These are phyloP conservation scores for Pseudogymnoascus sp. DNA, from an alignment of 2,329 filamentous ascomycete genomes.

Conservation along the genomic window DNA sequence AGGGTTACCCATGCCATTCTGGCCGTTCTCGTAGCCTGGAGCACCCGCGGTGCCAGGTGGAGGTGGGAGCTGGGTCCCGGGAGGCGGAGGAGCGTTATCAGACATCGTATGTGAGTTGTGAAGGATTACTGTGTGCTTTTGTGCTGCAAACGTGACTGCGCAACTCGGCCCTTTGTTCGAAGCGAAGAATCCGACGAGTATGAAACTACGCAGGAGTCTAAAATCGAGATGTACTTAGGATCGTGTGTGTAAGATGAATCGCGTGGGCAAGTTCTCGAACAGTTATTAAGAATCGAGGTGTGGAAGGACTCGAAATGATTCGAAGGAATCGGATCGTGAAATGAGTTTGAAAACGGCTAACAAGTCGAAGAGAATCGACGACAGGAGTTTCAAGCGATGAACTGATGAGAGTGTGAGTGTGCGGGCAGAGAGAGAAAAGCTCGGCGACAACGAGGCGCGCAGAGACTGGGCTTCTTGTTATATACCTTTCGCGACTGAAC, in stretches of 20 bases:
- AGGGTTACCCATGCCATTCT: conserved; percentile 63
- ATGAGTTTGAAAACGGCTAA: neutral
- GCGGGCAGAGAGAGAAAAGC: neutral
- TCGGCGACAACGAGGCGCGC: neutral
- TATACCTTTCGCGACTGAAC: conserved; percentile 6
- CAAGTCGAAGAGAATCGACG: conserved; percentile 1
- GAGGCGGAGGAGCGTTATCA: conserved; percentile 60
- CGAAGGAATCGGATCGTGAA: conserved; percentile 6
- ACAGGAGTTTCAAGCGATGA: neutral
- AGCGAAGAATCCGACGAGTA: conserved; percentile 6
- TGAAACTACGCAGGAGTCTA: conserved; percentile 7
- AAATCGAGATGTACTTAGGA: conserved; percentile 10
- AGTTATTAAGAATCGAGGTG: conserved; percentile 1
- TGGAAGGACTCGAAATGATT: conserved; percentile 6
- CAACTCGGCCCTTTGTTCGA: neutral
- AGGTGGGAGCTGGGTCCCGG: conserved; percentile 59
- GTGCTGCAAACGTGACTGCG: conserved; percentile 6
- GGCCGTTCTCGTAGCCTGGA: conserved; percentile 69
- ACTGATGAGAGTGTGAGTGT: neutral
- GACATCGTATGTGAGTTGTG: conserved; percentile 52
- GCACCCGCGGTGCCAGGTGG: conserved; percentile 61
- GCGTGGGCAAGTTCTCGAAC: neutral
- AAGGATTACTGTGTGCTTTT: neutral
- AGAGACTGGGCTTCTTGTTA: neutral
- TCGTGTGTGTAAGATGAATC: neutral